These are phyloP conservation scores for Auricularia sp. DNA, from an alignment of 768 basidiomycete genomes.

Conservation along the genomic window DNA sequence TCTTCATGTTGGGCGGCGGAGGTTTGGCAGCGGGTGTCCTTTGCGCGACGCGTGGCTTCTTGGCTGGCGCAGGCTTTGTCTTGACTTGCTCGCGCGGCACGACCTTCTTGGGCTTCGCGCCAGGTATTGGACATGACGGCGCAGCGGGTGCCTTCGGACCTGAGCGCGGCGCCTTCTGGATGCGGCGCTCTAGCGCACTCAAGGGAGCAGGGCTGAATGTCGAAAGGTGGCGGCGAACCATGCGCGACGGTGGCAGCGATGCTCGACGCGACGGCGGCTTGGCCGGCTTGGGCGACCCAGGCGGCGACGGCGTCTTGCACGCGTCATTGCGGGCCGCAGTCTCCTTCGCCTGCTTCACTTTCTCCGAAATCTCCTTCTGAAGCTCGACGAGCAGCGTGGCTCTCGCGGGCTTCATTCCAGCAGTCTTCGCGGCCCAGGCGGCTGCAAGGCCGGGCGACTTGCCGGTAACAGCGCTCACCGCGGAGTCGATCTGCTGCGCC, in stretches of 20 bases:
- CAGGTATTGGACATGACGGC: not conserved
- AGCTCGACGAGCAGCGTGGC: not conserved
- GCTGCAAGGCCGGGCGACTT: not conserved
- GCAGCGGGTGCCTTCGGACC: not conserved
- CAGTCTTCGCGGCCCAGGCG: not conserved
- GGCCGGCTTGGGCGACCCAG: no score
- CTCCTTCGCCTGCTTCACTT: not conserved
- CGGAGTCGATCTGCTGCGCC: not conserved
- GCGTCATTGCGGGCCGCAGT: not conserved
- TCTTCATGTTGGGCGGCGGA: not conserved
- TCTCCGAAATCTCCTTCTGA: not conserved
- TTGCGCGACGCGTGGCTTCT: no score
- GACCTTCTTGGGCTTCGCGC: no score
- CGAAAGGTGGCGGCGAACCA: not conserved
- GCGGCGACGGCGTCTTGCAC: not conserved
- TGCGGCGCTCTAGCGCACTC: not conserved
- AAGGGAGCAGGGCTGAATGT: not conserved
- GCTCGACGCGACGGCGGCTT: not conserved
- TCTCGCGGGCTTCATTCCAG: not conserved
- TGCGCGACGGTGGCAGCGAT: not conserved
- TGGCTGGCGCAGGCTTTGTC: not conserved
- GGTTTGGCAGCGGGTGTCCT: not conserved
- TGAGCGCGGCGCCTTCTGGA: not conserved
- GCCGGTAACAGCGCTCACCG: not conserved
- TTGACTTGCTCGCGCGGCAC: not conserved